These are phyloP conservation scores for Fraxinus sp. DNA, from an alignment of 305 asterid genomes.

Conservation along the genomic window DNA sequence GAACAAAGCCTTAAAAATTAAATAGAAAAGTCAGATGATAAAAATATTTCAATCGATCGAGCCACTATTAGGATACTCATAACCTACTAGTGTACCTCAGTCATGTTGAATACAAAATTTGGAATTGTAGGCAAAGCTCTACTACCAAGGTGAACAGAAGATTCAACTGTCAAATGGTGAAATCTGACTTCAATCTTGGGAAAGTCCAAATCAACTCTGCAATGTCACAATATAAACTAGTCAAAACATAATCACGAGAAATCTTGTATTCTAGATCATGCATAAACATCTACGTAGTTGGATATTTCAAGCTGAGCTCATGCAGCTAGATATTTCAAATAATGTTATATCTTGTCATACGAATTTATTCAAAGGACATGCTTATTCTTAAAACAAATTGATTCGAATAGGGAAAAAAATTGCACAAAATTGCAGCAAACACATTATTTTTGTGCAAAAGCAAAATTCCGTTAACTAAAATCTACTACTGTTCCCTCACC, in stretches of 20 bases:
- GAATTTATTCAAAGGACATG: not conserved
- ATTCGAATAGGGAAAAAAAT: not conserved
- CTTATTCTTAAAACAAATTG: not conserved
- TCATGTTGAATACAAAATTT: slow-evolving; percentile 80
- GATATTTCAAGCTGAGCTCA: not conserved
- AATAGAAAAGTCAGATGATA: slow-evolving; percentile 30
- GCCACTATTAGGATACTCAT: not conserved
- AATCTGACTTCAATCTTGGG: slow-evolving; percentile 95
- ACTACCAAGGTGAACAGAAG: slow-evolving; percentile 78
- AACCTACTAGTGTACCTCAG: slow-evolving; percentile 56
- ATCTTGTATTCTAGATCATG: not conserved
- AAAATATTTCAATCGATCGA: not conserved
- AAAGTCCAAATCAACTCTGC: slow-evolving; percentile 88
- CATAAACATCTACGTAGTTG: not conserved
- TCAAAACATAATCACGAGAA: not conserved
- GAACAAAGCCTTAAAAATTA: slow-evolving; percentile 56
- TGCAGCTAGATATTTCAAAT: not conserved
- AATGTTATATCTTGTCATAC: not conserved
- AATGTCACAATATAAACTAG: slow-evolving; percentile 20
- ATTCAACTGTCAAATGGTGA: slow-evolving; percentile 64
- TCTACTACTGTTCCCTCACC: not conserved
- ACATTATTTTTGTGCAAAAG: not conserved
- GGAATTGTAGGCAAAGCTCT: slow-evolving; percentile 96
- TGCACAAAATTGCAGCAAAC: not conserved
- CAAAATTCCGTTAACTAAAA: not conserved